phyloP scores from a whole-genome alignment of 371 early-diverging fungal genomes.

The Mortierella sp. region DNA sequence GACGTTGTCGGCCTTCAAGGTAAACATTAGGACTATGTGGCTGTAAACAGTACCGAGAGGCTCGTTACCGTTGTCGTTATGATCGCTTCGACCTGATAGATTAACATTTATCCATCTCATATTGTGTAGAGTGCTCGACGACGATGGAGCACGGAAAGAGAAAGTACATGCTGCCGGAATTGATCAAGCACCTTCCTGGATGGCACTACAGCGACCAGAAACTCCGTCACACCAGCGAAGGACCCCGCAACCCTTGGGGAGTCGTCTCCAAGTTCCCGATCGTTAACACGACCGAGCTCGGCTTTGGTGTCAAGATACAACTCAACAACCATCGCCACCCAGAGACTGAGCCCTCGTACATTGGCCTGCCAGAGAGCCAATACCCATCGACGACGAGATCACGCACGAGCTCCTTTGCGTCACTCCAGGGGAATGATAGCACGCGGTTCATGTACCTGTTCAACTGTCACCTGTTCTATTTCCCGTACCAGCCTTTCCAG shows the following conservation, averaged over 20 bases:
- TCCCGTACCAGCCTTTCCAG: constrained; percentile 59
- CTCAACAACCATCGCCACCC: constrained; percentile 49
- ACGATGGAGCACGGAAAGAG: constrained; percentile 16
- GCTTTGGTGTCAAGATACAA: constrained; percentile 57
- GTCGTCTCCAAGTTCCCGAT: constrained; percentile 58
- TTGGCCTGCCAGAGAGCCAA: constrained; percentile 22
- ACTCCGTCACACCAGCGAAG: constrained; percentile 24
- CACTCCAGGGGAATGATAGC: constrained; percentile 3
- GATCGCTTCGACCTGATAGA: background rate
- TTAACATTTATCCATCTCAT: no score
- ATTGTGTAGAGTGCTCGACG: constrained; percentile 39
- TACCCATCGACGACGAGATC: constrained; percentile 26
- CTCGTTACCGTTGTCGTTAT: background rate
- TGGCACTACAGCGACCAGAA: constrained; percentile 57
- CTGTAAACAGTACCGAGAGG: background rate
- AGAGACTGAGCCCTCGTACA: constrained; percentile 29
- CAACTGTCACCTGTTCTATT: constrained; percentile 57
- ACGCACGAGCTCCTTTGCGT: background rate
- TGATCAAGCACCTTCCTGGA: constrained; percentile 49
- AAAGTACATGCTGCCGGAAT: constrained; percentile 50
- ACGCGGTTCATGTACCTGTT: constrained; percentile 56
- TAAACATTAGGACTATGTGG: background rate
- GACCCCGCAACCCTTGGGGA: constrained; percentile 54
- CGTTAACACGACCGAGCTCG: constrained; percentile 32
- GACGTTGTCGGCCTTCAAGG: constrained; percentile 59